Base-by-base conservation (phyloP, 768 basidiomycete genomes). In the Suillus luteus region DNA sequence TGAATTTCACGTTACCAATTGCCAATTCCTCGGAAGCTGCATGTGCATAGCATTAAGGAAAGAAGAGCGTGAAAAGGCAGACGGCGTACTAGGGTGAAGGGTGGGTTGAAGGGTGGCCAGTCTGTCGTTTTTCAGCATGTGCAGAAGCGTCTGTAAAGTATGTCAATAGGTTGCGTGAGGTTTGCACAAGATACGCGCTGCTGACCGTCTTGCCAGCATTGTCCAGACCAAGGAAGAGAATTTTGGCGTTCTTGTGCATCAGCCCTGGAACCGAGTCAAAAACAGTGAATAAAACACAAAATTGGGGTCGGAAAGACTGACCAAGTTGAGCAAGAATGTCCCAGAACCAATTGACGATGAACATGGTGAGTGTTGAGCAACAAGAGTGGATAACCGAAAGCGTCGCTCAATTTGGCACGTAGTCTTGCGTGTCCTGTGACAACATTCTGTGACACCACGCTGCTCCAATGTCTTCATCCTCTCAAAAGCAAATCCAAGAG, bases 51-150 rank as follows among this genome's bases (percentile, higher is more conserved):
- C 62, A 54, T 68, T 62, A 61, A 31, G 22, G 52, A 17, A 57
- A 37, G 60, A 22, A 22, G 37, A 54, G 40, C 27, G 59, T 24
- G 19, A 55, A 40, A 54, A 9, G 27, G 52, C 10, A 48, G 37
- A 27, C 35, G n/a, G 77, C 87, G 70, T 75, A 97, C 96, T 99
- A 9, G 97, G 97, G 77, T 99, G 96, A 64, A 98, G 90, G 35
- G 97, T 99, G 33, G 97, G 97, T 81, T 99, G 97, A 67, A 99
- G 82, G 22, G 95, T 97, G 35, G 97, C 97, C 66, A 99, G 84
- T 71, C 97, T 86, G 82, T 99, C 97, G 71, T 99, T 99, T 86
- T 99, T 99, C 71, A 99, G 84, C 96, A 99, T 99, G 81, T 99
- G 97, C 72, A 99, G 79, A 49, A 98, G 83, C 35, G 96, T 98